phyloP scores from a whole-genome alignment of 1,284 basidiomycete genomes.

The Marasmius oreades region DNA sequence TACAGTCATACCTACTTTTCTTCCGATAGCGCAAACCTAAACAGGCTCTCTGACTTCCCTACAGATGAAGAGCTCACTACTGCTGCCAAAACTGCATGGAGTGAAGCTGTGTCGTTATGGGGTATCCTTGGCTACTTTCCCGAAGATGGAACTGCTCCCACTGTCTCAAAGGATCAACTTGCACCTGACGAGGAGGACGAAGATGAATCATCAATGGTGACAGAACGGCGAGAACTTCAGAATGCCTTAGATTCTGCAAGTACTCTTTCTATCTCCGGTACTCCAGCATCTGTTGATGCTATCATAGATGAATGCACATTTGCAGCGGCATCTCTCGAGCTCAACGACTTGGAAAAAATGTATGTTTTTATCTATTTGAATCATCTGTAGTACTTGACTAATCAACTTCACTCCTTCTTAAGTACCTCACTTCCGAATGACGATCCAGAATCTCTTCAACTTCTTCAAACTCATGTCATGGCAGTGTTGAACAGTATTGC shows the following conservation, averaged over 20 bases:
- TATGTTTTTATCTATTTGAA: neutral
- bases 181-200: neutral
- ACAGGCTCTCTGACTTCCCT: neutral
- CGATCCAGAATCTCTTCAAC: neutral
- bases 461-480: neutral
- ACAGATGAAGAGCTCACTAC: neutral
- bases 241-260: constrained; percentile 5
- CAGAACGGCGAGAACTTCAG: neutral
- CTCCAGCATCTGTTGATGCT: neutral
- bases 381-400: neutral
- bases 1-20: neutral
- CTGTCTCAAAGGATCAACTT: neutral
- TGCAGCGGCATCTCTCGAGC: neutral
- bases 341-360: constrained; percentile 2
- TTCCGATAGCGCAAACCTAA: neutral
- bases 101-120: neutral
- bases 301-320: constrained; percentile 3
- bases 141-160: neutral
- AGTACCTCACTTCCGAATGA: neutral
- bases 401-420: neutral
- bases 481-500: neutral
- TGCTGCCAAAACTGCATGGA: neutral
- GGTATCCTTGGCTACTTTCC: neutral
- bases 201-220: neutral
- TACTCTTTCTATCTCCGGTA: neutral